A percentile compares a stretch with the other conserved stretches of the same genome.
These are phyloP conservation scores for Pholiota microspora DNA, from an alignment of 768 basidiomycete genomes.

Conservation along the genomic window DNA sequence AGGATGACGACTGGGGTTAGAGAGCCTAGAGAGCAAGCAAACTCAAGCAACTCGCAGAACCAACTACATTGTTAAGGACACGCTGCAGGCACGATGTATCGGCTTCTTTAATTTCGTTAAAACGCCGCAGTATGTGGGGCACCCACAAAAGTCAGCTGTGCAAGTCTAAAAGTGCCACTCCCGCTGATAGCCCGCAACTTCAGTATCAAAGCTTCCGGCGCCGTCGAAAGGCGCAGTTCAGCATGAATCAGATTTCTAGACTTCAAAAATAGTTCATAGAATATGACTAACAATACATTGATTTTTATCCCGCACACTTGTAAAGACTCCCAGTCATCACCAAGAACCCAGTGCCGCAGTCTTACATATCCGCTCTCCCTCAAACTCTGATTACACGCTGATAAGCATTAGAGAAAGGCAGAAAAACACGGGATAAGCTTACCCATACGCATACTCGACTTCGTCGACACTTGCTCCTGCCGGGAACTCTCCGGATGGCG, in stretches of 20 bases:
- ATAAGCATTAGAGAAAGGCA: neutral
- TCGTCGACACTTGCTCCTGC: conserved; percentile 85
- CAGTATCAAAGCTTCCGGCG: neutral
- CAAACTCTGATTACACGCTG: neutral
- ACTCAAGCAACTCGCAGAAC: neutral
- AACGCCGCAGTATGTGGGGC: neutral
- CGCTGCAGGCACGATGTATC: neutral
- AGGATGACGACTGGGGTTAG: neutral
- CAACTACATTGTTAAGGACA: neutral
- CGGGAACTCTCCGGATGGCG: conserved; percentile 68
- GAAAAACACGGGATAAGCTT: conserved; percentile 26
- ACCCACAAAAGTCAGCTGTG: neutral
- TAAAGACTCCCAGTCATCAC: neutral
- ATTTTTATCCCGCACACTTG: neutral
- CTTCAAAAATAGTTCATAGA: neutral
- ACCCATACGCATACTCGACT: conserved; percentile 88
- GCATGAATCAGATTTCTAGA: neutral
- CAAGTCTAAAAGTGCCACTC: neutral
- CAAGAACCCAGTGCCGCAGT: neutral
- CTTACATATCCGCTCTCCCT: too few relatives aligned
- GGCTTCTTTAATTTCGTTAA: neutral
- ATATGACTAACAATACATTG: neutral
- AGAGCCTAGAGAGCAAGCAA: neutral
- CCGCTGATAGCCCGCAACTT: neutral
- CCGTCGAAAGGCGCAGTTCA: neutral